Conservation (phyloP, 2,329 filamentous ascomycete genomes). For the Arthrobotrys conoides region DNA sequence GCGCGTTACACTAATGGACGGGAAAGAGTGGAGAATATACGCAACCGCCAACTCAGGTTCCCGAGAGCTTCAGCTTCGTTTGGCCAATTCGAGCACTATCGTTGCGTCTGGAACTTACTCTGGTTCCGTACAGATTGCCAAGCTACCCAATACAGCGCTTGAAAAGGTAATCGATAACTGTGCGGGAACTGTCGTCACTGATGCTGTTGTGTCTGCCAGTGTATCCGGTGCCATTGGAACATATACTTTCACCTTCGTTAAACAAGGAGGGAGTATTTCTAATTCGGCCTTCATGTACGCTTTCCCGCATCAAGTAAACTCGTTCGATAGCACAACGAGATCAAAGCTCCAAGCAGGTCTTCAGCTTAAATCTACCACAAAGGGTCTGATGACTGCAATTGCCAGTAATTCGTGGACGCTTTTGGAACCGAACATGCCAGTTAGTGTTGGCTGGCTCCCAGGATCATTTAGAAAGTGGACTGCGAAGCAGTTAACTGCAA, state of each 20-base stretch:
- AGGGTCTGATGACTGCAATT: constrained; percentile 82
- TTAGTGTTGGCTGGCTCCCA: constrained; percentile 74
- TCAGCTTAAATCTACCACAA: constrained; percentile 83
- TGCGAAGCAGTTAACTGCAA: constrained; percentile 65
- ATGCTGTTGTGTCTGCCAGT: constrained; percentile 76
- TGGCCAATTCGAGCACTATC: constrained; percentile 75
- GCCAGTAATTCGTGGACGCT: constrained; percentile 82
- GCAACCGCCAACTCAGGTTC: constrained; percentile 73
- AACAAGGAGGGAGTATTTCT: constrained; percentile 74
- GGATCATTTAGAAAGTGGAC: constrained; percentile 45
- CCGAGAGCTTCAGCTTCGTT: constrained; percentile 75
- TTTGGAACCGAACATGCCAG: constrained; percentile 79
- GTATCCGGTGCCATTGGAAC: constrained; percentile 74
- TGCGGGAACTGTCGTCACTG: constrained; percentile 80
- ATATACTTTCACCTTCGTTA: constrained; percentile 82
- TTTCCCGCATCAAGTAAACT: constrained; percentile 85
- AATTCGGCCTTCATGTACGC: constrained; percentile 83
- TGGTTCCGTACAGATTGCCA: constrained; percentile 86
- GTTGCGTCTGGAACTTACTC: constrained; percentile 79
- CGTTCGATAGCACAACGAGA: constrained; percentile 76
- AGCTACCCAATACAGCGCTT: constrained; percentile 71
- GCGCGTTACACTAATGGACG: constrained; percentile 79
- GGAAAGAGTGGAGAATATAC: constrained; percentile 84
- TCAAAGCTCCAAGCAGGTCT: constrained; percentile 70
- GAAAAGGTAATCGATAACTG: constrained; percentile 82